These are phyloP conservation scores for Bimuria novae-zelandiae DNA, from an alignment of 2,329 filamentous ascomycete genomes.

Conservation along the genomic window DNA sequence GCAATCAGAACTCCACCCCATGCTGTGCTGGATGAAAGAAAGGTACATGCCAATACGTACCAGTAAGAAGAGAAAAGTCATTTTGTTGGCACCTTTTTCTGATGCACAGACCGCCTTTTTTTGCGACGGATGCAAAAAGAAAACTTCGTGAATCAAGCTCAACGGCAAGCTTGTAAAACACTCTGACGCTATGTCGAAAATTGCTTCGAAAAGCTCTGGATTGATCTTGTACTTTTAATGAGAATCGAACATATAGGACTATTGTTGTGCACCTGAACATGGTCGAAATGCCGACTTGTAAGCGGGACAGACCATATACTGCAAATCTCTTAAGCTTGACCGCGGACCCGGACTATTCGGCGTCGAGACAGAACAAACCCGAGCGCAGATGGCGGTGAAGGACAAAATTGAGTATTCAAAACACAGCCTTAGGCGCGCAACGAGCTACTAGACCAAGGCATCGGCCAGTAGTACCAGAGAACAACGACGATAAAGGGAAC, in stretches of 20 bases:
- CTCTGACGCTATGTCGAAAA: neutral
- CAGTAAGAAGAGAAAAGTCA: neutral
- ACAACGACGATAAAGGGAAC: slow-evolving; percentile 5
- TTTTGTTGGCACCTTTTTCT: slow-evolving; percentile 1
- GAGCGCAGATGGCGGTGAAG: neutral
- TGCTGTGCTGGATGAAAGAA: slow-evolving; percentile 7
- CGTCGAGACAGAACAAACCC: neutral
- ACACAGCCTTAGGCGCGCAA: neutral
- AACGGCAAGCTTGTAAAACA: neutral
- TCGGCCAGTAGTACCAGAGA: slow-evolving; percentile 4
- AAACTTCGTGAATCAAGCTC: neutral
- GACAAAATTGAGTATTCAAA: neutral
- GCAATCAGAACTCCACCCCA: slow-evolving; percentile 1
- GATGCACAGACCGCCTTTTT: neutral
- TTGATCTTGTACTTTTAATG: neutral
- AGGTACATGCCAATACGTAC: slow-evolving; percentile 4
- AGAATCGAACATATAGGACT: neutral
- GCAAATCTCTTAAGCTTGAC: no score
- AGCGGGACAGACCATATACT: no score
- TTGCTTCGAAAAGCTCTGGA: neutral
- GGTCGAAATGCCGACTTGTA: neutral
- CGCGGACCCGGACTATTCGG: no score
- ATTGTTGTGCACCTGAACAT: neutral
- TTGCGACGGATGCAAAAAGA: neutral
- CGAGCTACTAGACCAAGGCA: neutral